Evolutionary conservation across 2,329 filamentous ascomycete genomes (phyloP).

Genomic region (Pyrenophora teres): DNA sequence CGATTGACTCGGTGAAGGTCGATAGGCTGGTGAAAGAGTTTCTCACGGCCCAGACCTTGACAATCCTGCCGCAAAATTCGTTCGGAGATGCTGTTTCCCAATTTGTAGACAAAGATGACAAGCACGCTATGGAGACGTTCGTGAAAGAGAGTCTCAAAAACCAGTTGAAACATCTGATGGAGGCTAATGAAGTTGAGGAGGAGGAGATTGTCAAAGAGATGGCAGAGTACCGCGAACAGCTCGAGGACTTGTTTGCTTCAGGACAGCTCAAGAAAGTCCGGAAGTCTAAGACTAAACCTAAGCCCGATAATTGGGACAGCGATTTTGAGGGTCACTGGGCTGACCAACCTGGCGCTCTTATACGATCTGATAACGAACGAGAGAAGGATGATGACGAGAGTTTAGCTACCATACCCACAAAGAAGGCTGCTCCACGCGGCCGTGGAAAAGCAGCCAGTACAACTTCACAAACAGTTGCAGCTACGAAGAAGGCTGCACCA

Average conservation of each 20-base stretch:
- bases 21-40: constrained; percentile 89
- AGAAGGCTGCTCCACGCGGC: constrained; percentile 52
- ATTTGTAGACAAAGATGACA: constrained; percentile 95
- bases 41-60: constrained; percentile 82
- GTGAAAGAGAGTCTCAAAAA: constrained; percentile 51
- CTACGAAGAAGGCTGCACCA: constrained; percentile 41
- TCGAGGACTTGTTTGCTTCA: constrained; percentile 72
- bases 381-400: constrained; percentile 49
- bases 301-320: constrained; percentile 83
- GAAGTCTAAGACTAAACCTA: constrained; percentile 69
- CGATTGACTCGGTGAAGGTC: constrained; percentile 79
- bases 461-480: constrained; percentile 35
- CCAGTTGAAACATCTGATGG: constrained; percentile 52
- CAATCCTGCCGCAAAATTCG: constrained; percentile 87
- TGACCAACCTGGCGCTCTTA: constrained; percentile 71
- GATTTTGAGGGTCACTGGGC: constrained; percentile 87
- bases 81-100: constrained; percentile 92
- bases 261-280: constrained; percentile 63
- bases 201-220: constrained; percentile 75
- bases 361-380: constrained; percentile 57
- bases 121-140: constrained; percentile 73
- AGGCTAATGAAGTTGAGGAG: constrained; percentile 66
- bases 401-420: constrained; percentile 38
- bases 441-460: constrained; percentile 51
- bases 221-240: constrained; percentile 69